Percentiles rank a stretch among this genome's conserved stretches.
Conservation (phyloP, 2,329 filamentous ascomycete genomes). For the Pseudocercospora ulei region DNA sequence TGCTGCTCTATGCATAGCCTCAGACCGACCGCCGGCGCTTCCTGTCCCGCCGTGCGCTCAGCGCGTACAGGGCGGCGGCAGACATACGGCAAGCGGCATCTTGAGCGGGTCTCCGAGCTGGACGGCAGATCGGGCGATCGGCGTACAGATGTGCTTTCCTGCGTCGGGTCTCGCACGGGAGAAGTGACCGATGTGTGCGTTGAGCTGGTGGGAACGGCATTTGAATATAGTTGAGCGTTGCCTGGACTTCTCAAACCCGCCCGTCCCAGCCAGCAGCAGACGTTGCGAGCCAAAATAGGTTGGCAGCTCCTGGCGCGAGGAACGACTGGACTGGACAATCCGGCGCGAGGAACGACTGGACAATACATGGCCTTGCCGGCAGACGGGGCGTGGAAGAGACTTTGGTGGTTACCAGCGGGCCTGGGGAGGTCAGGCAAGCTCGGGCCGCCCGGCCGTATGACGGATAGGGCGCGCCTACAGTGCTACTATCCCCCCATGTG, state of each 20-base stretch:
- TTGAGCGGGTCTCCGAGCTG: not conserved
- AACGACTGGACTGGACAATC: constrained; percentile 3
- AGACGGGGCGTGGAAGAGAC: not conserved
- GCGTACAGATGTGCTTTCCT: constrained; percentile 2
- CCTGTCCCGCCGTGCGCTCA: not conserved
- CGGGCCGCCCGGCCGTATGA: too few relatives aligned
- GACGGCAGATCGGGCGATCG: too few relatives aligned
- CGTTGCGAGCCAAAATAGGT: not conserved
- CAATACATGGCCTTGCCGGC: not conserved
- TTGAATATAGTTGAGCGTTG: constrained; percentile 2
- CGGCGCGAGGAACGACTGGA: constrained; percentile 7
- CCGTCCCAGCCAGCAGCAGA: constrained; percentile 3
- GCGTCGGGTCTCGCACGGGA: constrained; percentile 2
- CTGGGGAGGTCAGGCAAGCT: too few relatives aligned
- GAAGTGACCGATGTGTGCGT: constrained; percentile 3
- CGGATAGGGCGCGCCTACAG: too few relatives aligned
- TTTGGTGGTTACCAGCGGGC: not conserved
- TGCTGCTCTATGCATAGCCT: not conserved
- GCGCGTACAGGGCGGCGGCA: not conserved
- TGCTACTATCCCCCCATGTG: too few relatives aligned
- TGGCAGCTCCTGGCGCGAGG: constrained; percentile 5
- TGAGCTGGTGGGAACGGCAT: constrained; percentile 3
- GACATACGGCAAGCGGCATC: constrained; percentile 1
- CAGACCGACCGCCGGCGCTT: not conserved
- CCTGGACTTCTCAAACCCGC: constrained; percentile 1